Conservation (phyloP, 2,329 filamentous ascomycete species). For the Periconia macrospinosa region DNA sequence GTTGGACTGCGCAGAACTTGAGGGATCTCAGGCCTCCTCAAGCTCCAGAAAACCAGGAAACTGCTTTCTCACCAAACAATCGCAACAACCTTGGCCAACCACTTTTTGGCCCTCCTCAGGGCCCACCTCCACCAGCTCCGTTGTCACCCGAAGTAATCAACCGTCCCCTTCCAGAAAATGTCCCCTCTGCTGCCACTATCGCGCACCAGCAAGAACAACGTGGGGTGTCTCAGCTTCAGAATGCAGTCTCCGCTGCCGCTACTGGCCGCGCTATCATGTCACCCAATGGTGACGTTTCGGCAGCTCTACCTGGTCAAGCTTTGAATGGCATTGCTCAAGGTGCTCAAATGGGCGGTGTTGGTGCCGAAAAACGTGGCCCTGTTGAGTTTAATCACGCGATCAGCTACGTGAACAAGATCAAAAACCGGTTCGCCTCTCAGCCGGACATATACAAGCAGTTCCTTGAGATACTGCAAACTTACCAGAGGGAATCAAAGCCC, state of each 20-base stretch:
- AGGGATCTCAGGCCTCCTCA: slow-evolving; percentile 18
- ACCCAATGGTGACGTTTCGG: slow-evolving; percentile 47
- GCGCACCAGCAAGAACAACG: slow-evolving; percentile 67
- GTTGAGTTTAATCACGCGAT: slow-evolving; percentile 99
- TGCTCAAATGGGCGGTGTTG: slow-evolving; percentile 58
- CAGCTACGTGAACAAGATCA: slow-evolving; percentile 99
- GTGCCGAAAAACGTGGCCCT: slow-evolving; percentile 78
- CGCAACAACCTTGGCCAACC: slow-evolving; percentile 45
- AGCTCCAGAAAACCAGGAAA: slow-evolving; percentile 38
- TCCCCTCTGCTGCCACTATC: slow-evolving; percentile 47
- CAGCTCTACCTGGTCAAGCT: slow-evolving; percentile 58
- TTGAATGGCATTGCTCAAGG: slow-evolving; percentile 64
- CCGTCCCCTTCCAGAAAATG: slow-evolving; percentile 41
- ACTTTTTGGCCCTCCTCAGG: slow-evolving; percentile 39
- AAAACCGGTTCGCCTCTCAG: slow-evolving; percentile 96
- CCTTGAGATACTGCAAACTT: slow-evolving; percentile 95
- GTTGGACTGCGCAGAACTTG: slow-evolving; percentile 42
- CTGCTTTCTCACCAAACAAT: slow-evolving; percentile 49
- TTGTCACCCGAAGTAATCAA: slow-evolving; percentile 41
- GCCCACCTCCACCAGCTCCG: slow-evolving; percentile 33
- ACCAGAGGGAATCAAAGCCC: slow-evolving; percentile 95
- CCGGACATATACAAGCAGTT: slow-evolving; percentile 99
- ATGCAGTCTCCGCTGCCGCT: slow-evolving; percentile 60
- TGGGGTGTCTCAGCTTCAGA: slow-evolving; percentile 67
- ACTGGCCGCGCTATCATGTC: slow-evolving; percentile 58